Evolutionary conservation across 345 rosid species (phyloP).

Genomic region (Citrus cavaleriei): DNA sequence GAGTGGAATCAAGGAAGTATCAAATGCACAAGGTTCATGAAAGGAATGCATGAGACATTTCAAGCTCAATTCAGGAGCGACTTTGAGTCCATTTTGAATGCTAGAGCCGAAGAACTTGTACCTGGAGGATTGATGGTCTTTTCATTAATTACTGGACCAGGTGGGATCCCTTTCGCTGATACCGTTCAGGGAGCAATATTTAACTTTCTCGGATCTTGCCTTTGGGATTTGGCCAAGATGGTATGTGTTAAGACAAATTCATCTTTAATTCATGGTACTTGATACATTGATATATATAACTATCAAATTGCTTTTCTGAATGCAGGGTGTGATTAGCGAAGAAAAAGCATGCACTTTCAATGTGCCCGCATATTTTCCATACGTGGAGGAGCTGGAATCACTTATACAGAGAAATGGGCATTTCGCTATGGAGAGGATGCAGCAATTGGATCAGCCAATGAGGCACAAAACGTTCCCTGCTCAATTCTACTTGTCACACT

Average conservation of each 20-base stretch:
- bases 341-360: constrained; percentile 4
- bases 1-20: not conserved
- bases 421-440: constrained; percentile 8
- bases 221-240: constrained; percentile 3
- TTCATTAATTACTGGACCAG: not conserved
- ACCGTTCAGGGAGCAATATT: not conserved
- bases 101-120: not conserved
- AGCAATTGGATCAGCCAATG: not conserved
- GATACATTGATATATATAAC: too few relatives aligned
- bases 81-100: not conserved
- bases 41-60: not conserved
- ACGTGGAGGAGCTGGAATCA: not conserved
- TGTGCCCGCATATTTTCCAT: not conserved
- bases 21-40: not conserved
- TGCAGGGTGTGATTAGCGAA: constrained; percentile 5
- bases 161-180: not conserved
- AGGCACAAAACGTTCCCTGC: not conserved
- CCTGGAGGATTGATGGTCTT: constrained; percentile 5
- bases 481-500: not conserved
- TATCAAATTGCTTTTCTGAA: not conserved
- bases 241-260: not conserved
- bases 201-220: not conserved
- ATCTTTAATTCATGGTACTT: too few relatives aligned
- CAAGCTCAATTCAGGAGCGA: not conserved
- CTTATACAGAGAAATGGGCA: not conserved